phyloP scores from a whole-genome alignment of 148 eudicot species.

The Camellia sinensis region DNA sequence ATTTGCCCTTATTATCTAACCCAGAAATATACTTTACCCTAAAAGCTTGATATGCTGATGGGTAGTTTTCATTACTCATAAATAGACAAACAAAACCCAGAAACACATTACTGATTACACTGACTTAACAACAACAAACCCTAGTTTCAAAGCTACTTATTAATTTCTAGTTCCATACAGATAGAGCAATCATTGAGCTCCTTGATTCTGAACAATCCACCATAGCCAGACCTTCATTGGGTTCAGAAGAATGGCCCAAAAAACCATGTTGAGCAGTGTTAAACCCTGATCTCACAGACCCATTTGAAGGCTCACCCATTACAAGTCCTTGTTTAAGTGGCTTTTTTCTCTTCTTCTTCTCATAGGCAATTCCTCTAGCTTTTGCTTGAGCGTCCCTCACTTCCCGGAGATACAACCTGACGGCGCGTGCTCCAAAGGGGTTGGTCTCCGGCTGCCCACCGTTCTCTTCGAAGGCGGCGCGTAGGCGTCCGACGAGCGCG shows the following conservation, averaged over 20 bases:
- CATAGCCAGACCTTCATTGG: background rate
- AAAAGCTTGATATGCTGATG: background rate
- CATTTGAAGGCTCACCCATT: background rate
- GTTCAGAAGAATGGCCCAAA: background rate
- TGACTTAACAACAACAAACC: background rate
- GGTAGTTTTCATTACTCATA: background rate
- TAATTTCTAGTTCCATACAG: background rate
- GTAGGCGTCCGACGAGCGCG: conserved; percentile 39
- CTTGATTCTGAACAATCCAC: background rate
- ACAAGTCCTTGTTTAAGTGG: background rate
- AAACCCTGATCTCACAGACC: background rate
- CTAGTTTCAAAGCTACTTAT: background rate
- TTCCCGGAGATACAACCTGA: conserved; percentile 32
- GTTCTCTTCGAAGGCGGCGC: conserved; percentile 38
- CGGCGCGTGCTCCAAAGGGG: conserved; percentile 41
- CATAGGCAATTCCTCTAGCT: conserved; percentile 39
- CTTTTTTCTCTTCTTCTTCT: conserved; percentile 35
- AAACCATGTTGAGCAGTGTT: conserved; percentile 4
- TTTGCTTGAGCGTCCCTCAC: conserved; percentile 39
- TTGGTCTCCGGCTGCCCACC: conserved; percentile 34
- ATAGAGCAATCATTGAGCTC: conserved; percentile 12
- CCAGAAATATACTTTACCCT: background rate
- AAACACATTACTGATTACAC: background rate
- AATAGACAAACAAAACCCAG: background rate
- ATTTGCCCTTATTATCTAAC: background rate